phyloP scores from a whole-genome alignment of 208 protist genomes.

The Acanthamoeba triangularis region DNA sequence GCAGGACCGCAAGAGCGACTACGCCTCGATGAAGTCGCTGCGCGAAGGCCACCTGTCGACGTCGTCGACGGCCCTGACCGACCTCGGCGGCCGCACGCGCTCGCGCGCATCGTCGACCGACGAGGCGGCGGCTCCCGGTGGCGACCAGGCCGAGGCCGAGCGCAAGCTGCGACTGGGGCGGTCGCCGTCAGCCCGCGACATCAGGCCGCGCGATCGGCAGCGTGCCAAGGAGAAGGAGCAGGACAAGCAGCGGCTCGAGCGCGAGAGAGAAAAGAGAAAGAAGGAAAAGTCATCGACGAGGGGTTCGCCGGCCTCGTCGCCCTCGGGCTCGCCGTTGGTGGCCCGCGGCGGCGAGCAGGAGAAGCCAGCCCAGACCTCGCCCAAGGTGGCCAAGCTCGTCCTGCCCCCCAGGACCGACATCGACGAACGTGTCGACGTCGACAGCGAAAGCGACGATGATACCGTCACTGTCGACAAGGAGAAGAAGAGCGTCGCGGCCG shows the following conservation, averaged over 20 bases:
- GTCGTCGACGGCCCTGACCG: no score
- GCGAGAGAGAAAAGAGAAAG: not conserved
- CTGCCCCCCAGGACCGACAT: not conserved
- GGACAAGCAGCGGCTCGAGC: conserved; percentile 19
- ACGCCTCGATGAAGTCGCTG: not conserved
- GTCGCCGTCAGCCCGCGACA: not conserved
- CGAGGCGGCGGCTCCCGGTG: not conserved
- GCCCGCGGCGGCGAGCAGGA: not conserved
- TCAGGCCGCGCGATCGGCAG: not conserved
- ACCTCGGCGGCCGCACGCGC: not conserved
- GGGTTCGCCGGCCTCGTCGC: not conserved
- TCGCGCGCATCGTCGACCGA: not conserved
- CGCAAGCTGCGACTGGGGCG: no score
- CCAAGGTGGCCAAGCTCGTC: not conserved
- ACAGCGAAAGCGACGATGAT: not conserved
- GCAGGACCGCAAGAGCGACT: conserved; percentile 27
- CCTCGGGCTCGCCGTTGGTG: not conserved
- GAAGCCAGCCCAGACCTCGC: not conserved
- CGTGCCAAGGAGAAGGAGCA: not conserved
- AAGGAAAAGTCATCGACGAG: not conserved
- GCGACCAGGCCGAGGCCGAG: no score
- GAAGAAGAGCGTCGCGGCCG: not conserved
- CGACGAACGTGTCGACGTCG: not conserved
- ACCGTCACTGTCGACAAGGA: not conserved
- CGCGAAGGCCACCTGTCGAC: not conserved